Base-by-base conservation (phyloP, 169 alveolate genomes). In the Besnoitia besnoiti region DNA sequence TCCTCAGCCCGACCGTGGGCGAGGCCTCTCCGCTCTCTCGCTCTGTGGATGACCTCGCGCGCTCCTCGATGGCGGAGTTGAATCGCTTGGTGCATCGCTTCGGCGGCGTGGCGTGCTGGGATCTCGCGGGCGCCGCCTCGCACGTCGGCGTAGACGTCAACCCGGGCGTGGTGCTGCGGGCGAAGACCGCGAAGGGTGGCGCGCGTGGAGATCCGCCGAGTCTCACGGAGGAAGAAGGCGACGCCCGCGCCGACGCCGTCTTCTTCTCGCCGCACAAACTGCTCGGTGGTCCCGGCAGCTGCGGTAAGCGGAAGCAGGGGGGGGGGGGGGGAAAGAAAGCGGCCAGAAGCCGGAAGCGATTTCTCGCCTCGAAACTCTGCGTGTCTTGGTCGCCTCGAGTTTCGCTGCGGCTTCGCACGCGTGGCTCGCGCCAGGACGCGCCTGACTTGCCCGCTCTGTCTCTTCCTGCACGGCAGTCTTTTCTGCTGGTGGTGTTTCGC, bases 221-320 rank as follows among this genome's bases (percentile, higher is more conserved):
- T 19, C 30, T 16, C 1, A n/a, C 67, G 67, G 12, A 49, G 27
- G 67, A 55, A 73, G 82, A 73, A n/a, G 39, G n/a, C 16, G 19
- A 55, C 62, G 90, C 79, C 10, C 93, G 91, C 92, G 91, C 96
- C 44, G 99, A 98, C 94, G 99, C 97, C 37, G 96, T 98, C 30
- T 97, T 98, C 95, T 94, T 98, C 80, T 97, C 99, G 40, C 98
- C 99, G 0, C 99, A 98, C 94, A 98, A 98, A 94, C 95, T 98
- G 42, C 93, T 98, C 35, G 99, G 99, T 39, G 99, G 99, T 0
- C 97, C 98, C 33, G 98, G 97, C 49, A 95, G 98, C 14, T 96
- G 98, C 30, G 93, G 77, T 73, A 44, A 49, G 91, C 0, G 37
- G 77, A 7, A 7, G 42, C 7, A 37, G 49, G 51, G 55, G 7